Base-by-base conservation (phyloP, 2,329 filamentous ascomycete species). In the Sporothrix luriei region DNA sequence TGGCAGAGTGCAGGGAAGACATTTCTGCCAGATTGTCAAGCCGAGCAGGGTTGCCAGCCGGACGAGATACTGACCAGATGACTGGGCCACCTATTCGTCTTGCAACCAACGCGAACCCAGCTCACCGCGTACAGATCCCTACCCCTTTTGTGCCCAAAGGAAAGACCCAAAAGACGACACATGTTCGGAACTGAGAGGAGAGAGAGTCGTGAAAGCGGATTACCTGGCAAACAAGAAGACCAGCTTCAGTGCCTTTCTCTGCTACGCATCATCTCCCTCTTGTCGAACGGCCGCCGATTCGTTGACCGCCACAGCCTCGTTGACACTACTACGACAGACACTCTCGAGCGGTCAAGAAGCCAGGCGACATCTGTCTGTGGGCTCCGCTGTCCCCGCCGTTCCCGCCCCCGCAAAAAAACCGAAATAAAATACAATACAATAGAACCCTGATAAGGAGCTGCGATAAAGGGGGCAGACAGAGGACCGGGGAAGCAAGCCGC, bases 311-410 rank as follows among this genome's bases (percentile, higher is more conserved):
- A 5, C 26, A 38, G 26, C 52, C 52, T 55, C 26, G 52, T 16
- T 14, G n/a, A n/a, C n/a, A 24, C 4, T 13, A 43, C 10, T 55
- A 55, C 52, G 16, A 55, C 52, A 7, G 19, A 55, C 14, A 26
- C 26, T 55, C 9, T 10, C 52, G 16, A 19, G 24, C 26, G 29
- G 29, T 16, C 52, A 55, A 26, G 29, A 10, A 38, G 51, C 26
- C 51, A 29, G 1, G 40, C 29, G 55, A 64, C n/a, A 40, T 24
- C 21, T 48, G 59, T 4, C 55, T 21, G 33, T 10, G 29, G 65
- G 51, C 65, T 67, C 65, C 65, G 65, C 66, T 59, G 66, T 29
- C 40, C 66, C 66, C 66, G 66, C 66, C 66, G 66, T 59, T 43
- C 38, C 66, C 66, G 52, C 66, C 66, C 66, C 66, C 66, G 66